These are phyloP conservation scores for Adenanthera pavonina DNA, from an alignment of 306 rosid species.

Conservation along the genomic window DNA sequence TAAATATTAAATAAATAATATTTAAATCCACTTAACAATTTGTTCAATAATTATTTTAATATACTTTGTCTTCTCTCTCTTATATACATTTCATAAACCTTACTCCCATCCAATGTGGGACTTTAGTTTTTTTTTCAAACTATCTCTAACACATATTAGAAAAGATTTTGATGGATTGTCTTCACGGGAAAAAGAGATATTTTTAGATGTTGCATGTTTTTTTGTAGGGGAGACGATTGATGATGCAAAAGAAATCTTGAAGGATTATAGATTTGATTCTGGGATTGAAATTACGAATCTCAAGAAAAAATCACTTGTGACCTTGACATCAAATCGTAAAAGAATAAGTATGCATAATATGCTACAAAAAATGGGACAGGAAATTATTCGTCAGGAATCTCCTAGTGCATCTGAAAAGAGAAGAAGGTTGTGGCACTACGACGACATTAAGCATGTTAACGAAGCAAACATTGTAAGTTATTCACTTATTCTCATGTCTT, in stretches of 20 bases:
- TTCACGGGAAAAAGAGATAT: background rate
- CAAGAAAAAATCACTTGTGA: slow-evolving; percentile 33
- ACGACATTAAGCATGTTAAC: background rate
- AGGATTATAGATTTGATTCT: slow-evolving; percentile 6
- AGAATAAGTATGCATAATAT: slow-evolving; percentile 30
- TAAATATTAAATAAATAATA: too few relatives aligned
- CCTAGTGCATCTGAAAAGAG: slow-evolving; percentile 20
- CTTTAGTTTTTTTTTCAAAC: too few relatives aligned
- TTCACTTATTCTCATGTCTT: background rate
- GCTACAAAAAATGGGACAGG: background rate
- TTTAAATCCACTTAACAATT: too few relatives aligned
- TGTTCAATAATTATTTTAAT: too few relatives aligned
- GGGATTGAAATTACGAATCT: slow-evolving; percentile 13
- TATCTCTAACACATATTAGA: too few relatives aligned
- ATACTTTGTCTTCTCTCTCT: too few relatives aligned
- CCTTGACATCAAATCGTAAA: background rate
- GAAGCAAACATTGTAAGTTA: slow-evolving; percentile 10
- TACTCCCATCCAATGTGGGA: too few relatives aligned
- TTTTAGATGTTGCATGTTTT: background rate
- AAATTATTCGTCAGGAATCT: slow-evolving; percentile 27
- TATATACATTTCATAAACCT: too few relatives aligned
- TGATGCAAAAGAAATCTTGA: slow-evolving; percentile 14
- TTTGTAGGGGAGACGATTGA: slow-evolving; percentile 11
- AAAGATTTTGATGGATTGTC: background rate
- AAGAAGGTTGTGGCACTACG: slow-evolving; percentile 39